Evolutionary conservation across 257 asterid genomes (phyloP).

Genomic region (Gynochthodes officinalis): DNA sequence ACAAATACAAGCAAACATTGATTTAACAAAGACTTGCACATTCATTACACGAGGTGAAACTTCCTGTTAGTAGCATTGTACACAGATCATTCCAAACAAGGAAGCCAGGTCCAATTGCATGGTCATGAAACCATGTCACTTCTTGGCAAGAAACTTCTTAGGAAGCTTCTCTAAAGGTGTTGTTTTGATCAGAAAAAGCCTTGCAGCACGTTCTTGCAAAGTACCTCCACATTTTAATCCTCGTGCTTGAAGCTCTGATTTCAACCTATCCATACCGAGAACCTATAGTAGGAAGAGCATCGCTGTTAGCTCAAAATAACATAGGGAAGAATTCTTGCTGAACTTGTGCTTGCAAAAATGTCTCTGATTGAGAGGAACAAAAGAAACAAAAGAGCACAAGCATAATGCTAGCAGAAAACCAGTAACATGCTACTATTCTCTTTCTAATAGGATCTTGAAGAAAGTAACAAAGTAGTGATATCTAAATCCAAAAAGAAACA

Average conservation of each 20-base stretch:
- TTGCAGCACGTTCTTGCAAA: constrained; percentile 78
- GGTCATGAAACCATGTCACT: constrained; percentile 29
- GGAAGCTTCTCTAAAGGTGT: constrained; percentile 71
- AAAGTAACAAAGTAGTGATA: neutral
- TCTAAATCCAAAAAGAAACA: neutral
- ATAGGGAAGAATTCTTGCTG: neutral
- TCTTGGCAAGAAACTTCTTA: constrained; percentile 82
- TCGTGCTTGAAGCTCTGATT: constrained; percentile 67
- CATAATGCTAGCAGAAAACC: neutral
- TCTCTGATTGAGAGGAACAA: neutral
- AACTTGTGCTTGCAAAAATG: neutral
- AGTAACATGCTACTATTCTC: neutral
- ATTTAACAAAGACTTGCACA: neutral
- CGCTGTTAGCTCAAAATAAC: neutral
- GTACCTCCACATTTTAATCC: constrained; percentile 90
- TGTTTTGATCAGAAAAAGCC: constrained; percentile 54
- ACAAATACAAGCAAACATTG: neutral
- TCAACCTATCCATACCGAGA: constrained; percentile 76
- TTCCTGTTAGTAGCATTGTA: neutral
- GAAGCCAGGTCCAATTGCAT: neutral
- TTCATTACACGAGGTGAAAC: neutral
- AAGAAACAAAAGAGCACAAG: neutral
- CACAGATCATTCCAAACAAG: neutral
- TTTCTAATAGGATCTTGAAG: neutral
- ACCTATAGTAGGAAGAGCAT: constrained; percentile 28